A percentile compares a stretch with the other conserved stretches of the same genome.
These are phyloP conservation scores for Yamadazyma songkhlaensis DNA, from an alignment of 1,139 yeast species.

Conservation along the genomic window DNA sequence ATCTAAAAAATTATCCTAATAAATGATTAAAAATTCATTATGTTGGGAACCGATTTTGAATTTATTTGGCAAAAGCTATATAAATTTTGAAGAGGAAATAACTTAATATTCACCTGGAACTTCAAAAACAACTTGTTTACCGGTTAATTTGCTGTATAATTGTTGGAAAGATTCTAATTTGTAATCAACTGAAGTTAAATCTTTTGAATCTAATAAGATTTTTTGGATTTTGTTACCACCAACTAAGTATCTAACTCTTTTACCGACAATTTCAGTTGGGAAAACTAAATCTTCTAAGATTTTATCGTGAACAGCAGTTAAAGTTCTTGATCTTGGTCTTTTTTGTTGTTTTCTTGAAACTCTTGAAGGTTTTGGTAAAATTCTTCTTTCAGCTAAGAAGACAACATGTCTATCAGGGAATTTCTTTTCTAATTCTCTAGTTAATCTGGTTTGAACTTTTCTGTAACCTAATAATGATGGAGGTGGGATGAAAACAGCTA, in stretches of 20 bases:
- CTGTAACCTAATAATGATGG: conserved; percentile 93
- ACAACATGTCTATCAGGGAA: conserved; percentile 99
- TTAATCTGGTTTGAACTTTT: conserved; percentile 95
- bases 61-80: neutral
- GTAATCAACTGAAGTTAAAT: conserved; percentile 95
- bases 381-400: conserved; percentile 99
- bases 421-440: conserved; percentile 99
- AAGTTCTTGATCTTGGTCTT: conserved; percentile 99
- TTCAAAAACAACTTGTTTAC: conserved; percentile 99
- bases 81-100: conserved; percentile 1
- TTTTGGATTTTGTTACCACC: conserved; percentile 99
- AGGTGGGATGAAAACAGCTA: conserved; percentile 97
- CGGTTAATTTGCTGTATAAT: conserved; percentile 97
- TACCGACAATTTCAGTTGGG: conserved; percentile 99
- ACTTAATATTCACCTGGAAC: conserved; percentile 67
- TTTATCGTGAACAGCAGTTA: conserved; percentile 98
- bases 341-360: conserved; percentile 93
- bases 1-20: conserved; percentile 6
- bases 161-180: conserved; percentile 99
- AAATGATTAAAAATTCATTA: conserved; percentile 7
- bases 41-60: conserved; percentile 4
- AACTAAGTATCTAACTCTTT: conserved; percentile 98
- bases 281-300: conserved; percentile 97
- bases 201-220: conserved; percentile 98
- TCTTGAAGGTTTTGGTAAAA: conserved; percentile 94